phyloP scores from a whole-genome alignment of 2,329 filamentous ascomycete species.

The Sclerotinia sclerotiorum region DNA sequence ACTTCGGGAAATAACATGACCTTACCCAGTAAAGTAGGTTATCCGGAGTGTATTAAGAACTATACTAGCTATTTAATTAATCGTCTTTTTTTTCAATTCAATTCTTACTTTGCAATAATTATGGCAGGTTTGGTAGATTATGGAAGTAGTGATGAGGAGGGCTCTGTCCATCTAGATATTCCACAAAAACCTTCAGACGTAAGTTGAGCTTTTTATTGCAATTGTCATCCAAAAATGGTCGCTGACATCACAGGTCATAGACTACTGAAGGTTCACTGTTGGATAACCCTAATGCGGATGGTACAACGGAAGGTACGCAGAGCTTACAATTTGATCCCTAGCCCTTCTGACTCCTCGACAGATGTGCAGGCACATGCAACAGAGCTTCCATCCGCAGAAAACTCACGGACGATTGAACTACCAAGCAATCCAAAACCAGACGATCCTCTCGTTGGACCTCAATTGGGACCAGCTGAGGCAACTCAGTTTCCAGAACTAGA shows the following conservation, averaged over 20 bases:
- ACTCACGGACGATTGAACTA: neutral
- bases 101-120: slow-evolving; percentile 7
- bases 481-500: slow-evolving; percentile 10
- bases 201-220: slow-evolving; percentile 21
- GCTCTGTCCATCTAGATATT: slow-evolving; percentile 30
- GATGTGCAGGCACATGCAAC: slow-evolving; percentile 27
- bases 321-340: neutral
- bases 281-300: slow-evolving; percentile 27
- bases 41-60: neutral
- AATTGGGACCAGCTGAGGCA: slow-evolving; percentile 35
- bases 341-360: slow-evolving; percentile 27
- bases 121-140: slow-evolving; percentile 44
- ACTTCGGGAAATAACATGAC: slow-evolving; percentile 13
- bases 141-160: slow-evolving; percentile 44
- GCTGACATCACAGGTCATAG: slow-evolving; percentile 33
- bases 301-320: slow-evolving; percentile 29
- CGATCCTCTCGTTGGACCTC: slow-evolving; percentile 36
- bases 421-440: slow-evolving; percentile 22
- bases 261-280: slow-evolving; percentile 26
- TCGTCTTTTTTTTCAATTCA: neutral
- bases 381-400: neutral
- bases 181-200: slow-evolving; percentile 30
- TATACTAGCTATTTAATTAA: slow-evolving; percentile 13
- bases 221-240: slow-evolving; percentile 14
- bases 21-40: too few relatives aligned